Evolutionary conservation across 1,284 basidiomycete genomes (phyloP).

Genomic region (Microbotryum scabiosae): DNA sequence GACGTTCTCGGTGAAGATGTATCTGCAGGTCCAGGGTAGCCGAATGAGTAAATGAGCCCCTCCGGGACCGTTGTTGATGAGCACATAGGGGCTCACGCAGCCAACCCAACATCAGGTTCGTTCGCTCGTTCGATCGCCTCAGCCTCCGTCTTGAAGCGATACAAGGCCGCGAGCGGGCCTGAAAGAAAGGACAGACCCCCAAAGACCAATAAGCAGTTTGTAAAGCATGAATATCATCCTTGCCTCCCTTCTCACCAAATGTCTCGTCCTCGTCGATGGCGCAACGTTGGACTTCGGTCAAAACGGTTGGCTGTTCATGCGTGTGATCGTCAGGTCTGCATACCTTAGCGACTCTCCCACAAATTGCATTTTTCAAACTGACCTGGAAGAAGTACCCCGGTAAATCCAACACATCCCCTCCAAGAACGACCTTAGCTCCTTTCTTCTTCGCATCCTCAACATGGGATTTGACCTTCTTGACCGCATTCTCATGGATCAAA

Average conservation of each 20-base stretch:
- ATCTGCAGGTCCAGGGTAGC: no score
- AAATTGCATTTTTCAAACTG: no score
- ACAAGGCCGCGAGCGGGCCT: conserved; percentile 34
- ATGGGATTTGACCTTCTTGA: conserved; percentile 80
- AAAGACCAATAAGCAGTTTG: no score
- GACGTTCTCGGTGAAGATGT: conserved; percentile 85
- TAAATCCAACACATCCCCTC: conserved; percentile 52
- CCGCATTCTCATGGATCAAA: conserved; percentile 75
- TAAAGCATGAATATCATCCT: background rate
- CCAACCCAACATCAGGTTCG: conserved; percentile 72
- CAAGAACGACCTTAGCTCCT: conserved; percentile 80
- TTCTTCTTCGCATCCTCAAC: conserved; percentile 71
- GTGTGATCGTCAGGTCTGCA: background rate
- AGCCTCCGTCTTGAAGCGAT: conserved; percentile 76
- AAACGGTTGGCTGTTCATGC: conserved; percentile 27
- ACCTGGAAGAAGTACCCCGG: conserved; percentile 20
- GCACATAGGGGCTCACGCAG: no score
- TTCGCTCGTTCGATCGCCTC: conserved; percentile 84
- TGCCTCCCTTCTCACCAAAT: conserved; percentile 19
- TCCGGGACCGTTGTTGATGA: no score
- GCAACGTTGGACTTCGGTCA: conserved; percentile 29
- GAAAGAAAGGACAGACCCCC: background rate
- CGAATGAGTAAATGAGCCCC: no score
- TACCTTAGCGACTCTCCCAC: no score
- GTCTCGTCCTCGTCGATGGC: conserved; percentile 34